phyloP scores from a whole-genome alignment of 2,329 filamentous ascomycete genomes.

The Exophiala xenobiotica region DNA sequence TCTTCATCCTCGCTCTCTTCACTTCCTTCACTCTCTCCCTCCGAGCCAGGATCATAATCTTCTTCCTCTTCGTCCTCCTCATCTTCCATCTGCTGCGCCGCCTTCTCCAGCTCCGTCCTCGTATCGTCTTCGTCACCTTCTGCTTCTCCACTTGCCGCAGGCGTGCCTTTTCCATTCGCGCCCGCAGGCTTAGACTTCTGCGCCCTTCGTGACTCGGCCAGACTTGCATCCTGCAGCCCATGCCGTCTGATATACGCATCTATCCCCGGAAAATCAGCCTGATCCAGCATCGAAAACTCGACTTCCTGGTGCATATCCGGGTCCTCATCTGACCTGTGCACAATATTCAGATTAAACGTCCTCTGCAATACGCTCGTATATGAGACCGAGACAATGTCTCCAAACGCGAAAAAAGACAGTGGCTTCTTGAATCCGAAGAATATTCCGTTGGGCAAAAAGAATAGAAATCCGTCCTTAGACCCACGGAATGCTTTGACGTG shows the following conservation, averaged over 20 bases:
- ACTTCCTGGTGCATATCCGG: slow-evolving; percentile 53
- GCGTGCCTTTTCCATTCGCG: slow-evolving; percentile 7
- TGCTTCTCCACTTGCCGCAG: slow-evolving; percentile 20
- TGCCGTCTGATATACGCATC: slow-evolving; percentile 63
- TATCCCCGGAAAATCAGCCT: slow-evolving; percentile 62
- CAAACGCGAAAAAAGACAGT: slow-evolving; percentile 61
- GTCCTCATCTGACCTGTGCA: slow-evolving; percentile 34
- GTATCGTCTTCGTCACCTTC: slow-evolving; percentile 44
- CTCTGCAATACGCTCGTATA: slow-evolving; percentile 65
- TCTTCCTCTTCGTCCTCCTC: slow-evolving; percentile 49
- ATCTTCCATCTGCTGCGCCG: slow-evolving; percentile 52
- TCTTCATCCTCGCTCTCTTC: slow-evolving; percentile 43
- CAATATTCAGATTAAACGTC: slow-evolving; percentile 64
- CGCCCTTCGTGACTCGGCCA: slow-evolving; percentile 60
- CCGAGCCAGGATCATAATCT: slow-evolving; percentile 53
- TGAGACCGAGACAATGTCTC: slow-evolving; percentile 58
- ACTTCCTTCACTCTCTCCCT: slow-evolving; percentile 49
- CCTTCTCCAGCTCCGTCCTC: slow-evolving; percentile 58
- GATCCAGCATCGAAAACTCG: slow-evolving; percentile 66
- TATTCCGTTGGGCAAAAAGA: slow-evolving; percentile 61
- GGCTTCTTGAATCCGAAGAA: slow-evolving; percentile 67
- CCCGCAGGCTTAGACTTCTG: slow-evolving; percentile 53
- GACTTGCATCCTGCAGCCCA: slow-evolving; percentile 61
- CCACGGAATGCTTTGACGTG: slow-evolving; percentile 64
- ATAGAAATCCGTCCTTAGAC: slow-evolving; percentile 66